A percentile compares a stretch with the other conserved stretches of the same genome.
These are phyloP conservation scores for Exutisphaerella laricina DNA, from an alignment of 2,329 filamentous ascomycete genomes.

Conservation along the genomic window DNA sequence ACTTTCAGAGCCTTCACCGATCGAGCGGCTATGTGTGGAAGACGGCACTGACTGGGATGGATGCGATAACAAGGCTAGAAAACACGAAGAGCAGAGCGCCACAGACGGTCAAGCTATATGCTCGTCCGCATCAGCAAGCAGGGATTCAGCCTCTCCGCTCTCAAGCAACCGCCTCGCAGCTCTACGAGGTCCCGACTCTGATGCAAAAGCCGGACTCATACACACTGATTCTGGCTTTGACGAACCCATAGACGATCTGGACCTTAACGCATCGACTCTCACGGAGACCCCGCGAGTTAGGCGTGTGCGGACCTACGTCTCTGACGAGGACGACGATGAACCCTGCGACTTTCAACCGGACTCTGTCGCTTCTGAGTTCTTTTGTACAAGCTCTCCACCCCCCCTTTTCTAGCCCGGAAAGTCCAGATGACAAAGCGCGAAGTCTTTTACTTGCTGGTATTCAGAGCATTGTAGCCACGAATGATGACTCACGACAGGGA, in stretches of 20 bases:
- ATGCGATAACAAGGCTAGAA: background rate
- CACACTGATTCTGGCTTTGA: constrained; percentile 38
- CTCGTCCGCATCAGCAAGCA: background rate
- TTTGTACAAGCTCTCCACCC: too few relatives aligned
- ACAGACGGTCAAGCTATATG: too few relatives aligned
- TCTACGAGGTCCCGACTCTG: background rate
- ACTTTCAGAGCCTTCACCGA: constrained; percentile 15
- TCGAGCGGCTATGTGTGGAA: background rate
- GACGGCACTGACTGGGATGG: background rate
- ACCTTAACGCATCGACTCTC: constrained; percentile 7
- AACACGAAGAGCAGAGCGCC: too few relatives aligned
- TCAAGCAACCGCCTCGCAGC: constrained; percentile 8
- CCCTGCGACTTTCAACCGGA: background rate
- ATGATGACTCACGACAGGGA: constrained; percentile 18
- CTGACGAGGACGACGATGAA: constrained; percentile 5
- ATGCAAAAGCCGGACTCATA: constrained; percentile 10
- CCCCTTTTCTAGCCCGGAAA: background rate
- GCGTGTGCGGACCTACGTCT: constrained; percentile 5
- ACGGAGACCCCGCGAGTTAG: constrained; percentile 4
- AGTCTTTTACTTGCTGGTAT: background rate
- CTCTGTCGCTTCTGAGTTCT: background rate
- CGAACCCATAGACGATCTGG: constrained; percentile 44
- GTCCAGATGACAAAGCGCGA: constrained; percentile 3
- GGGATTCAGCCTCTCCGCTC: background rate
- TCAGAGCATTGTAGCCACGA: background rate